These are phyloP conservation scores for Myriosclerotinia duriaeana DNA, from an alignment of 2,329 filamentous ascomycete species.

Conservation along the genomic window DNA sequence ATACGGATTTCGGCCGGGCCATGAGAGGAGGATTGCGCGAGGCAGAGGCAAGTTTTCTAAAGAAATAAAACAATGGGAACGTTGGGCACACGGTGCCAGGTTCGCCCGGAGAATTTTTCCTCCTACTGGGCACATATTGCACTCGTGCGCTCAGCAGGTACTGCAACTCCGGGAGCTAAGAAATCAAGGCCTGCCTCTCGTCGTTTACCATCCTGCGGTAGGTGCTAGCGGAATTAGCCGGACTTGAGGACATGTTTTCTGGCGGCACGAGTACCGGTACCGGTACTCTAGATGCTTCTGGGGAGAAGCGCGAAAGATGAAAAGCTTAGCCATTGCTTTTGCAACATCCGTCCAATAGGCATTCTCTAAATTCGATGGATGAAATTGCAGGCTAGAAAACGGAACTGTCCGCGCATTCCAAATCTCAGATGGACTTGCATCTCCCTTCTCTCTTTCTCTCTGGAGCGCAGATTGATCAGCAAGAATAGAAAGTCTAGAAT, in stretches of 20 bases:
- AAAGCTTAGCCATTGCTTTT: neutral
- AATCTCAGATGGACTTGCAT: neutral
- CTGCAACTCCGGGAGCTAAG: neutral
- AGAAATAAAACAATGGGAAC: constrained; percentile 13
- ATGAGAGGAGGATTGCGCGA: neutral
- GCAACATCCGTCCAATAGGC: neutral
- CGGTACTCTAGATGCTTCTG: neutral
- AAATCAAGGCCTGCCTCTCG: neutral
- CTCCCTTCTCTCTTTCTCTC: constrained; percentile 4
- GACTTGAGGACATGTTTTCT: too few species aligned
- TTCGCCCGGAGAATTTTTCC: constrained; percentile 4
- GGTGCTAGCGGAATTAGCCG: too few species aligned
- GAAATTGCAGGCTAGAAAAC: constrained; percentile 4
- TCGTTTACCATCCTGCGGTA: too few species aligned
- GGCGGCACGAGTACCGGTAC: too few species aligned
- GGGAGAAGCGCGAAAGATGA: constrained; percentile 9
- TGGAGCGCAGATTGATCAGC: neutral
- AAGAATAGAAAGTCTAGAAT: neutral
- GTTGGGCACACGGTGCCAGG: constrained; percentile 7
- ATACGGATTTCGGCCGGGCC: neutral
- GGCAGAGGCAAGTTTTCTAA: constrained; percentile 15
- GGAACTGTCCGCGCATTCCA: neutral
- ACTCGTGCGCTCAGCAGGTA: neutral
- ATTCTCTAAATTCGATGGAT: neutral
- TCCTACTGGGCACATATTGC: too few species aligned